These are phyloP conservation scores for Linum tenue DNA, from an alignment of 345 rosid genomes.

Conservation along the genomic window DNA sequence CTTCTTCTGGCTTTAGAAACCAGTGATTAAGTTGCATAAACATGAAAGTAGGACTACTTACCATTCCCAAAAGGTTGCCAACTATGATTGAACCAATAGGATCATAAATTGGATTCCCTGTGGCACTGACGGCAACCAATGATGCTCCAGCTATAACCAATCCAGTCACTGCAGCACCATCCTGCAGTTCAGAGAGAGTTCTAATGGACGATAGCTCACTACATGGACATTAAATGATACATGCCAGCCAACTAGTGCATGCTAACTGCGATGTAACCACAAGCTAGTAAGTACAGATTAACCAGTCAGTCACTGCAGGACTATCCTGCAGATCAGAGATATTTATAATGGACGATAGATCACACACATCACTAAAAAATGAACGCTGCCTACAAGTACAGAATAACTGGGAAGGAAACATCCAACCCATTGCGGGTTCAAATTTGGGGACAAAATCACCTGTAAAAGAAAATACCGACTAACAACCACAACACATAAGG, in stretches of 20 bases:
- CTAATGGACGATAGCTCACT: neutral
- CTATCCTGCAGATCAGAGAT: slow-evolving; percentile 55
- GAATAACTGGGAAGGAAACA: no score
- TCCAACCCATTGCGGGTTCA: no score
- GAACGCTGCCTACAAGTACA: no score
- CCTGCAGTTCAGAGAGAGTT: slow-evolving; percentile 35
- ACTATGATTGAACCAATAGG: slow-evolving; percentile 88
- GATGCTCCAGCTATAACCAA: slow-evolving; percentile 88
- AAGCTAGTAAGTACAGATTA: no score
- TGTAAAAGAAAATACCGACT: no score
- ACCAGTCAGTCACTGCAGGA: slow-evolving; percentile 67
- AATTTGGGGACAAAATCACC: no score
- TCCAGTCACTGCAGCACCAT: slow-evolving; percentile 97
- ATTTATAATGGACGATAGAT: neutral
- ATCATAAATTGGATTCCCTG: slow-evolving; percentile 91
- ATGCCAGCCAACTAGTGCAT: neutral
- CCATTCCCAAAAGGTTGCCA: slow-evolving; percentile 95
- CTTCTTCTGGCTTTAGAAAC: no score
- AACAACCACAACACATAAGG: no score
- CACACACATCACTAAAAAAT: no score
- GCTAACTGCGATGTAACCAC: no score
- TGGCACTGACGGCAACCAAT: slow-evolving; percentile 66
- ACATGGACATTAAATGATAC: neutral
- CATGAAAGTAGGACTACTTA: slow-evolving; percentile 16
- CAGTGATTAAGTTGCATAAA: neutral